Evolutionary conservation across 148 eudicot species (phyloP).

Genomic region (Persicaria maculosa): DNA sequence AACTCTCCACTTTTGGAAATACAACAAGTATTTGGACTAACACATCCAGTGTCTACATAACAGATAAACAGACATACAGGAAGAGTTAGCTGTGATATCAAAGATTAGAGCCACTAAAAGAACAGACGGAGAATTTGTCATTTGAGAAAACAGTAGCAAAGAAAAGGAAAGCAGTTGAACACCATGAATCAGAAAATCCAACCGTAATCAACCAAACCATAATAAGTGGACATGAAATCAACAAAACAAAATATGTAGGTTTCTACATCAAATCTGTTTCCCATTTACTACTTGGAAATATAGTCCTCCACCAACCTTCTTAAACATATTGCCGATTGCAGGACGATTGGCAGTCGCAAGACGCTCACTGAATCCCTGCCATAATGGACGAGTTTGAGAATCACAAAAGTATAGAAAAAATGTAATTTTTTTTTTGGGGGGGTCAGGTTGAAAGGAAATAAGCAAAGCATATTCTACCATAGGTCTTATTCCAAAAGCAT

Average conservation of each 20-base stretch:
- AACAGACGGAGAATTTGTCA: neutral
- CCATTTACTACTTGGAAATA: neutral
- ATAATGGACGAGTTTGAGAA: slow-evolving; percentile 7
- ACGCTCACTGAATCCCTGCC: slow-evolving; percentile 93
- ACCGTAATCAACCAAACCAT: neutral
- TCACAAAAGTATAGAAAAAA: slow-evolving; percentile 8
- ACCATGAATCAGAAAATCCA: neutral
- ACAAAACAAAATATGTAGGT: neutral
- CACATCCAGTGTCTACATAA: slow-evolving; percentile 78
- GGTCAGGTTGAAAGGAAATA: neutral
- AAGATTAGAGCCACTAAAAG: neutral
- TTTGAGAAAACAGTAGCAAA: neutral
- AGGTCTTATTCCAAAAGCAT: neutral
- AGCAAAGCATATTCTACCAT: neutral
- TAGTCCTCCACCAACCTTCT: slow-evolving; percentile 53
- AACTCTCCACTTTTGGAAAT: slow-evolving; percentile 71
- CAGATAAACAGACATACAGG: neutral
- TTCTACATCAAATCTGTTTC: neutral
- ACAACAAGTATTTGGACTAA: slow-evolving; percentile 69
- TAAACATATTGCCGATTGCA: slow-evolving; percentile 91
- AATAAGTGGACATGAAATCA: neutral
- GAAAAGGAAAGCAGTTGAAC: neutral
- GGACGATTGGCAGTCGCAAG: slow-evolving; percentile 90
- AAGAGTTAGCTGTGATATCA: neutral
- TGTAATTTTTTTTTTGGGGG: no score